phyloP scores from a whole-genome alignment of 495 filamentous ascomycete species.

The Thermochaetoides thermophila region DNA sequence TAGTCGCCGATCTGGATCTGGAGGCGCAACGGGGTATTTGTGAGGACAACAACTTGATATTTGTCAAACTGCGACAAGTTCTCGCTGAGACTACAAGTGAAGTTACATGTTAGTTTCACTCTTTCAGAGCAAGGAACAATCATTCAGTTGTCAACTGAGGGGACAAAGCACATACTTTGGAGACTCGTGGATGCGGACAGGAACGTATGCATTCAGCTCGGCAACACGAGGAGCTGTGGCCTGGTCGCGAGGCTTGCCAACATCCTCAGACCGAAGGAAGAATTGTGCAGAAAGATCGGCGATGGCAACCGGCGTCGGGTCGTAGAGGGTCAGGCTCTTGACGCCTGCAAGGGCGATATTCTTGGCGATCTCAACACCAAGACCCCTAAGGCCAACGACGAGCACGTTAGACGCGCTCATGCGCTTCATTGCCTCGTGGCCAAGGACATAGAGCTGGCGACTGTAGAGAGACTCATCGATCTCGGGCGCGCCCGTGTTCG shows the following conservation, averaged over 20 bases:
- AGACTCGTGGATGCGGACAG: slow-evolving; percentile 59
- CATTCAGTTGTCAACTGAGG: neutral
- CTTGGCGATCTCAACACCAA: slow-evolving; percentile 98
- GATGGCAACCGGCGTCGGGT: slow-evolving; percentile 65
- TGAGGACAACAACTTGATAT: slow-evolving; percentile 87
- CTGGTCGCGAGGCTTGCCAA: slow-evolving; percentile 79
- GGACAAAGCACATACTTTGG: slow-evolving; percentile 16
- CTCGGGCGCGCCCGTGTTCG: slow-evolving; percentile 36
- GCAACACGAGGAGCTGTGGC: slow-evolving; percentile 79
- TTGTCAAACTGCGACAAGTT: slow-evolving; percentile 65
- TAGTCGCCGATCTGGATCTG: slow-evolving; percentile 78
- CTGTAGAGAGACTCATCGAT: slow-evolving; percentile 98
- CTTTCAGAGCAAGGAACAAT: too few species aligned
- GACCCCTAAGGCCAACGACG: slow-evolving; percentile 77
- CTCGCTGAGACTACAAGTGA: slow-evolving; percentile 48
- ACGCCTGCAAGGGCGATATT: slow-evolving; percentile 95
- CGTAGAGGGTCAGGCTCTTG: slow-evolving; percentile 67
- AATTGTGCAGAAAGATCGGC: slow-evolving; percentile 91
- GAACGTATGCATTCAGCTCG: slow-evolving; percentile 93
- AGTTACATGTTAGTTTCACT: too few species aligned
- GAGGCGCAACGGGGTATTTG: slow-evolving; percentile 61
- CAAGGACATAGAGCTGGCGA: slow-evolving; percentile 93
- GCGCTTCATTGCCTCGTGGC: slow-evolving; percentile 98
- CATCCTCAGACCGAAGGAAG: slow-evolving; percentile 77
- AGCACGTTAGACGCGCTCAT: slow-evolving; percentile 96